Conservation (phyloP, 441 rosid genomes). For the Populus hybrid region DNA sequence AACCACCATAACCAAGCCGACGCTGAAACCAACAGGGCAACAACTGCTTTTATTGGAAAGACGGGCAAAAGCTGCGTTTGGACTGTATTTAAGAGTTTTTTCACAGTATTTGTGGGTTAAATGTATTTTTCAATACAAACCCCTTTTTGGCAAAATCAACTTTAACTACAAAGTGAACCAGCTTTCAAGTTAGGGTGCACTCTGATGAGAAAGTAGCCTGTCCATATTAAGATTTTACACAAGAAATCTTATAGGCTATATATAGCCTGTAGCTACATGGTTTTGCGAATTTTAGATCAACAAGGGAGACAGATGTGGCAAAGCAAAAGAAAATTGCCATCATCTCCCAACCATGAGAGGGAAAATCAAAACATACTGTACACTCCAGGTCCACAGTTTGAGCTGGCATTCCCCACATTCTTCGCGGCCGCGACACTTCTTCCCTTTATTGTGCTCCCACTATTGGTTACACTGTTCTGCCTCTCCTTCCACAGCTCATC, state of each 20-base stretch:
- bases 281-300: not conserved
- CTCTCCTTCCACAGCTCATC: not conserved
- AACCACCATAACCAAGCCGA: not conserved
- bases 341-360: not conserved
- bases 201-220: not conserved
- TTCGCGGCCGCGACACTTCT: not conserved
- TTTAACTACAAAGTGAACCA: not conserved
- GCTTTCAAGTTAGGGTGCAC: no score
- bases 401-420: not conserved
- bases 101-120: not conserved
- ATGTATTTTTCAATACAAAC: not conserved
- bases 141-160: not conserved
- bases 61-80: not conserved
- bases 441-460: not conserved
- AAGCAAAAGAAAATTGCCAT: not conserved
- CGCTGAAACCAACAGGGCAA: not conserved
- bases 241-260: no score
- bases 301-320: not conserved
- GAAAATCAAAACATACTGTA: not conserved
- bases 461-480: not conserved
- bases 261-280: not conserved
- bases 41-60: not conserved
- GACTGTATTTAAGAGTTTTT: not conserved
- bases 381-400: not conserved
- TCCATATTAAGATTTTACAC: not conserved